Percentiles rank a stretch among this genome's conserved stretches.
These are phyloP conservation scores for Cutaneotrichosporon sp. DNA, from an alignment of 1,284 basidiomycete species.

Conservation along the genomic window DNA sequence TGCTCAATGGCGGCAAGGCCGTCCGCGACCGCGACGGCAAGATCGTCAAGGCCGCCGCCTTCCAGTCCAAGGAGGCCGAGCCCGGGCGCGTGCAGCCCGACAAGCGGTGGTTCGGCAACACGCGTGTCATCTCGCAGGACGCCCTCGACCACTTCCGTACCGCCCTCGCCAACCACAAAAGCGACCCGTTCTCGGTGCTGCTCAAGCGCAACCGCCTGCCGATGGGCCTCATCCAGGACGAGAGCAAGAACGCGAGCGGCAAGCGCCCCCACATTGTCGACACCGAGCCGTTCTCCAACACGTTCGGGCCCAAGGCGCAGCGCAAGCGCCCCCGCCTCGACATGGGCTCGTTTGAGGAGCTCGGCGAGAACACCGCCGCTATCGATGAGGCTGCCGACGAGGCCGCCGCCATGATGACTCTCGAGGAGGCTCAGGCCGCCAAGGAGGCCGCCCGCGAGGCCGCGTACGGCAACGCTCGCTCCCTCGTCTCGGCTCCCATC, in stretches of 20 bases:
- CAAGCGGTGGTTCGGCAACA: slow-evolving; percentile 89
- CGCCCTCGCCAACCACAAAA: slow-evolving; percentile 74
- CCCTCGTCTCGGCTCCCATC: slow-evolving; percentile 68
- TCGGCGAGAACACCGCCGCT: slow-evolving; percentile 66
- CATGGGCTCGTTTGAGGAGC: slow-evolving; percentile 82
- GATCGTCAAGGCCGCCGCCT: slow-evolving; percentile 86
- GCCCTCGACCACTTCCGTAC: slow-evolving; percentile 93
- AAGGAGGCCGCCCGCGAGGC: slow-evolving; percentile 35
- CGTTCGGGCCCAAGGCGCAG: slow-evolving; percentile 91
- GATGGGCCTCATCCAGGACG: slow-evolving; percentile 88
- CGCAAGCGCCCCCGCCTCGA: slow-evolving; percentile 83
- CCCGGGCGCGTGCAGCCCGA: slow-evolving; percentile 90
- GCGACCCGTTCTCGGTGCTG: slow-evolving; percentile 94
- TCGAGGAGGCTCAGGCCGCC: slow-evolving; percentile 41
- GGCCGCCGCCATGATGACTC: slow-evolving; percentile 8
- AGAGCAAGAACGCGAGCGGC: slow-evolving; percentile 69
- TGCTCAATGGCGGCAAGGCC: slow-evolving; percentile 87
- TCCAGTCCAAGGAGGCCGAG: slow-evolving; percentile 84
- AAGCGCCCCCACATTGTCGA: slow-evolving; percentile 92
- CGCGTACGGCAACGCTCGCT: slow-evolving; percentile 40
- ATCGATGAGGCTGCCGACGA: slow-evolving; percentile 29
- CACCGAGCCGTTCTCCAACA: slow-evolving; percentile 87
- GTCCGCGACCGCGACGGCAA: slow-evolving; percentile 85
- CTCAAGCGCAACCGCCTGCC: slow-evolving; percentile 89
- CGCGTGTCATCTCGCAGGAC: slow-evolving; percentile 94